Evolutionary conservation across 106 monocot species (phyloP).

Genomic region (Narthecium ossifragum): DNA sequence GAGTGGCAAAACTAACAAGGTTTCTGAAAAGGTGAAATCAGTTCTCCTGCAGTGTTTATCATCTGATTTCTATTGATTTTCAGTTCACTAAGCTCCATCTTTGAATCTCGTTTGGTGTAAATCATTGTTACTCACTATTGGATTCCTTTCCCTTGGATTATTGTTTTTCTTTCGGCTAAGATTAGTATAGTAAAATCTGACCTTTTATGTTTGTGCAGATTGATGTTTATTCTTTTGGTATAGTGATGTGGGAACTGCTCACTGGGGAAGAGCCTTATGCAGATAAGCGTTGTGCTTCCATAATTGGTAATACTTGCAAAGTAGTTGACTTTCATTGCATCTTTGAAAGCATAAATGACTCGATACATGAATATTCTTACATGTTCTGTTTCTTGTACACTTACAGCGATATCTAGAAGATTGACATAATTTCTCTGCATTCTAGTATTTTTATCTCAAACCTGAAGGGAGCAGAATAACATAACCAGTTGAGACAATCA

Average conservation of each 20-base stretch:
- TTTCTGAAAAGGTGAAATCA: constrained; percentile 70
- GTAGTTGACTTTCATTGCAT: no score
- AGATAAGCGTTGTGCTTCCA: constrained; percentile 69
- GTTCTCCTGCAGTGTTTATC: not conserved
- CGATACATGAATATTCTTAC: no score
- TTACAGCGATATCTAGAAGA: no score
- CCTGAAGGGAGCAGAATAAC: no score
- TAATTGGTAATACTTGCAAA: constrained; percentile 51
- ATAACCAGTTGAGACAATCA: no score
- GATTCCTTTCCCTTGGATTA: not conserved
- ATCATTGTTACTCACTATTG: no score
- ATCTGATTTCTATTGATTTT: not conserved
- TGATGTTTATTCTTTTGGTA: constrained; percentile 97
- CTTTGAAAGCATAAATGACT: no score
- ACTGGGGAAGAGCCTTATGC: constrained; percentile 95
- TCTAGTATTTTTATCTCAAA: no score
- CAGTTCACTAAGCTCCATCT: not conserved
- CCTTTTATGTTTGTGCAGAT: constrained; percentile 36
- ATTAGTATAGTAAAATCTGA: no score
- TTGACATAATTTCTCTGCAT: no score
- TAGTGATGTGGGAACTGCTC: constrained; percentile 97
- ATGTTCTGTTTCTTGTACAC: no score
- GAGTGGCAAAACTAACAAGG: constrained; percentile 82
- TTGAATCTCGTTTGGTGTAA: not conserved
- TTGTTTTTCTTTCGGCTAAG: constrained; percentile 13